Evolutionary conservation across 2,329 filamentous ascomycete genomes (phyloP).

Genomic region (Tolypocladium guangdongense): DNA sequence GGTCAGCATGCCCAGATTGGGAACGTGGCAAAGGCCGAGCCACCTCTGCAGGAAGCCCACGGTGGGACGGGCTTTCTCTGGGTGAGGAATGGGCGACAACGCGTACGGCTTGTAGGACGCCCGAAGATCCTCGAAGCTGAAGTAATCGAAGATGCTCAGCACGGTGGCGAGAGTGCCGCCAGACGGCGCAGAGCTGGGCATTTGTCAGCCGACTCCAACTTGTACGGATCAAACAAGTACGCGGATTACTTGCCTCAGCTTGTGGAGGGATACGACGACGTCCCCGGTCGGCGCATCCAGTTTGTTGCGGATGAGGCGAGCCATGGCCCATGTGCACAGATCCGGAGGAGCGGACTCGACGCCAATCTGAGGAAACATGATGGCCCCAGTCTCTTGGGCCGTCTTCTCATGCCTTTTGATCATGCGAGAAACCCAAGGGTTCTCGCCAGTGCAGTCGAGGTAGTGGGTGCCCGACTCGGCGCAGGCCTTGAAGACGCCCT

Average conservation of each 20-base stretch:
- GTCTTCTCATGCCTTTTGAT: slow-evolving; percentile 44
- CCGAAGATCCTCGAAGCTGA: slow-evolving; percentile 34
- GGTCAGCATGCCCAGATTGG: slow-evolving; percentile 43
- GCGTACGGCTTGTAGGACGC: slow-evolving; percentile 39
- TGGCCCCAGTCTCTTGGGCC: slow-evolving; percentile 43
- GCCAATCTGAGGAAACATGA: slow-evolving; percentile 51
- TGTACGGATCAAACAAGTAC: not conserved
- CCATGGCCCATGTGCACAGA: slow-evolving; percentile 43
- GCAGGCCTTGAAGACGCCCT: slow-evolving; percentile 49
- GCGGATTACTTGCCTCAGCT: slow-evolving; percentile 22
- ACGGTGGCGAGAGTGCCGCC: slow-evolving; percentile 61
- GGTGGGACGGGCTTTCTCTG: slow-evolving; percentile 17
- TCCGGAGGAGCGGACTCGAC: slow-evolving; percentile 54
- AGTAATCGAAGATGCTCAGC: slow-evolving; percentile 46
- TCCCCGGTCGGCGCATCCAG: slow-evolving; percentile 39
- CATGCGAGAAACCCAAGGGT: slow-evolving; percentile 47
- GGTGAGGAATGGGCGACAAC: slow-evolving; percentile 43
- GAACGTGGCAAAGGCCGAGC: slow-evolving; percentile 37
- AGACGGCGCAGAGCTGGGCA: slow-evolving; percentile 31
- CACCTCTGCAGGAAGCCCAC: slow-evolving; percentile 30
- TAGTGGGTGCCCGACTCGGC: slow-evolving; percentile 54
- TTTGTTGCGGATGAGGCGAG: slow-evolving; percentile 37
- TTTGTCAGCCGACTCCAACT: not conserved
- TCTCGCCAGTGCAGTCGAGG: slow-evolving; percentile 51
- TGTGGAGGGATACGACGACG: slow-evolving; percentile 39